Percentiles rank a stretch among this genome's conserved stretches.
Evolutionary conservation across 768 basidiomycete species (phyloP).

Genomic region (Lenzites betulinus): DNA sequence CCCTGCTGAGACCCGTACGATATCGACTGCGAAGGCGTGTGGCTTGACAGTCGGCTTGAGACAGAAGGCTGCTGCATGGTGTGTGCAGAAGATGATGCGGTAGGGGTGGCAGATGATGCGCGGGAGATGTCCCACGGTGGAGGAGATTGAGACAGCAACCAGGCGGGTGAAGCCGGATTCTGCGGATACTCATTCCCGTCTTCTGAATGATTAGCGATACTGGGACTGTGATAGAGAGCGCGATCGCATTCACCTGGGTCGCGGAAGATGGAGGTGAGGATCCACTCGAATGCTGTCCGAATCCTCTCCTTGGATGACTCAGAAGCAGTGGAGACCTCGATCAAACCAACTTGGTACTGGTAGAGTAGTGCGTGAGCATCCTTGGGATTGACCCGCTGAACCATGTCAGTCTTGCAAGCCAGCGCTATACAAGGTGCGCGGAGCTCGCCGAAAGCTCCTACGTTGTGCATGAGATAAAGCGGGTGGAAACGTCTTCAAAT

Average conservation of each 20-base stretch:
- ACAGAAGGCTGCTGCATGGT: slow-evolving; percentile 29
- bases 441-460: slow-evolving; percentile 60
- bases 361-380: slow-evolving; percentile 51
- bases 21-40: slow-evolving; percentile 20
- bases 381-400: slow-evolving; percentile 57
- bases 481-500: slow-evolving; percentile 1
- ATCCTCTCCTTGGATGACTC: slow-evolving; percentile 71
- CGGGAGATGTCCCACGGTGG: slow-evolving; percentile 53
- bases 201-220: slow-evolving; percentile 22
- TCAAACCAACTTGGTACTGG: slow-evolving; percentile 73
- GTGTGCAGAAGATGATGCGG: slow-evolving; percentile 43
- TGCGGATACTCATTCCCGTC: slow-evolving; percentile 42
- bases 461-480: background rate
- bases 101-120: slow-evolving; percentile 54
- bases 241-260: slow-evolving; percentile 30
- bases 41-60: slow-evolving; percentile 33
- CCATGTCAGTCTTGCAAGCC: slow-evolving; percentile 84
- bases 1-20: slow-evolving; percentile 6
- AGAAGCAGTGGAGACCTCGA: slow-evolving; percentile 63
- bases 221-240: slow-evolving; percentile 29
- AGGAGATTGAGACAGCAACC: slow-evolving; percentile 43
- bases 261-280: slow-evolving; percentile 44
- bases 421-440: slow-evolving; percentile 72
- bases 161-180: slow-evolving; percentile 75
- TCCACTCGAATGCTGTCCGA: slow-evolving; percentile 69